Evolutionary conservation across 1,139 yeast genomes (phyloP).

Genomic region (Blastobotrys arbuscula): DNA sequence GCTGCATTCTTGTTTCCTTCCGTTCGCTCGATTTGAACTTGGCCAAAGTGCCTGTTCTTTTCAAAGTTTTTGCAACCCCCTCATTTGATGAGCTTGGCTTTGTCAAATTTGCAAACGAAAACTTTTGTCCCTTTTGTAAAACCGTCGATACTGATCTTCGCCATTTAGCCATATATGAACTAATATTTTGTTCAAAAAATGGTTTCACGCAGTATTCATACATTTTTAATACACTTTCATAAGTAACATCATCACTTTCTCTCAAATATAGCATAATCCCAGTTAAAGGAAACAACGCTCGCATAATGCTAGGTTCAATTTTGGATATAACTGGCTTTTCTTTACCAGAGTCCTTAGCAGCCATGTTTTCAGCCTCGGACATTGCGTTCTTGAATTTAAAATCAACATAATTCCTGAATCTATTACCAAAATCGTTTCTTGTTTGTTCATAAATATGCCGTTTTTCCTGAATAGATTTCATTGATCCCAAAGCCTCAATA

Average conservation of each 20-base stretch:
- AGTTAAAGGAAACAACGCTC: slow-evolving; percentile 45
- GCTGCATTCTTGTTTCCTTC: slow-evolving; percentile 3
- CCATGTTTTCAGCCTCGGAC: slow-evolving; percentile 16
- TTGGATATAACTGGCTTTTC: slow-evolving; percentile 21
- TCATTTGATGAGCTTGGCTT: slow-evolving; percentile 4
- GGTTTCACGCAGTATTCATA: slow-evolving; percentile 28
- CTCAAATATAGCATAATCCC: slow-evolving; percentile 64
- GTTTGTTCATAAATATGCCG: slow-evolving; percentile 56
- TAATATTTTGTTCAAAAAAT: slow-evolving; percentile 28
- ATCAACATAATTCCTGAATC: slow-evolving; percentile 45
- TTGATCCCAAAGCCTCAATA: slow-evolving; percentile 51
- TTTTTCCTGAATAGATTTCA: slow-evolving; percentile 72
- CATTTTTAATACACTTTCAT: slow-evolving; percentile 35
- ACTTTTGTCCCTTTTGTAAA: slow-evolving; percentile 20
- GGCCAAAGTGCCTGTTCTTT: slow-evolving; percentile 32
- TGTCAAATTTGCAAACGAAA: slow-evolving; percentile 18
- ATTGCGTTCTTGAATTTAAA: slow-evolving; percentile 38
- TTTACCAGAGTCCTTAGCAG: neutral
- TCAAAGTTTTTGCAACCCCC: slow-evolving; percentile 24
- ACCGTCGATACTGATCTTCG: slow-evolving; percentile 15
- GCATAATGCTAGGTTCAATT: slow-evolving; percentile 19
- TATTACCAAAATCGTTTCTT: slow-evolving; percentile 46
- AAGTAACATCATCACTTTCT: slow-evolving; percentile 42
- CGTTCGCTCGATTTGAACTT: slow-evolving; percentile 17
- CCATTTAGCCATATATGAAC: slow-evolving; percentile 33